Base-by-base conservation (phyloP, 179 eudicot genomes). In the Corrigiola litoralis region DNA sequence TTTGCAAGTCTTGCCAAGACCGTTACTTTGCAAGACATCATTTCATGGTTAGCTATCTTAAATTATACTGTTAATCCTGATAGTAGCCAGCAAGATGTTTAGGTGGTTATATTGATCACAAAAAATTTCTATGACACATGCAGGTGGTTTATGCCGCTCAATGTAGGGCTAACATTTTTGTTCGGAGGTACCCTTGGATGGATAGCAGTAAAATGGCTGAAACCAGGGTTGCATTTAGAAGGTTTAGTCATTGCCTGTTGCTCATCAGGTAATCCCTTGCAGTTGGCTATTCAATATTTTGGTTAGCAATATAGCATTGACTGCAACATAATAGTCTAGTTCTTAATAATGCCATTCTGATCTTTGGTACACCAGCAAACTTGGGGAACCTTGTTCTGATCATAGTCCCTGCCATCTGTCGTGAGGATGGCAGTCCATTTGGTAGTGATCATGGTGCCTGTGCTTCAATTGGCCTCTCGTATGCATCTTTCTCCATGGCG, bases 121-220 rank as follows among this genome's bases (percentile, higher is more conserved):
- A n/a, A n/a, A n/a, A n/a, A n/a, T n/a, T n/a, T n/a, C n/a, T n/a
- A n/a, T n/a, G n/a, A n/a, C n/a, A n/a, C n/a, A n/a, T 75, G 66
- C 72, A 90, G 96, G 96, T 92, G 95, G 97, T 90, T 84, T 73
- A 94, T 94, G 99, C 88, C 87, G 2, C 46, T 94, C 1, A 94
- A 92, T 55, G 83, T 86, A 18, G 97, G 94, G 16, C 66, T 94
- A 27, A 94, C 94, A 45, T 90, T 94, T 70, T 55, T 94, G 9
- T 53, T 88, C 38, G 99, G 99, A 77, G 96, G 97, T 61, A 66
- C 69, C 40, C 78, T 94, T 47, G 97, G 97, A 72, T 87, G 99
- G 97, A 79, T 86, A 31, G 82, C 81, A 49, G 89, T 86, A 11
- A 94, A 88, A 77, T 18, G 90, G 57, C 33, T 90, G 37, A 94